These are phyloP conservation scores for Xanthoconium separans DNA, from an alignment of 1,284 basidiomycete genomes.

Conservation along the genomic window DNA sequence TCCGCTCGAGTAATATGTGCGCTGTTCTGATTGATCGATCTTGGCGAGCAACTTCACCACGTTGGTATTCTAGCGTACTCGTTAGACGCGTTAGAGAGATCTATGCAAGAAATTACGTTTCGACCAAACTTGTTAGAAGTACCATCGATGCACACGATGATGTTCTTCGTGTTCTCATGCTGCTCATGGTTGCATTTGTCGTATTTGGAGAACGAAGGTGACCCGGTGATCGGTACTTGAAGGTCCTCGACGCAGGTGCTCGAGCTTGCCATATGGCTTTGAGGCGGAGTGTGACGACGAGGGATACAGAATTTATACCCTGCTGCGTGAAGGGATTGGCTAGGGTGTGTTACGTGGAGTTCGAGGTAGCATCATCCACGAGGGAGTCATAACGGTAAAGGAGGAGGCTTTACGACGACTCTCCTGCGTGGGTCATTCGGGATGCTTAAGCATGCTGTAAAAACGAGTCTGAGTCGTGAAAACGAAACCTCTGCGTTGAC, in stretches of 20 bases:
- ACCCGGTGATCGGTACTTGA: background rate
- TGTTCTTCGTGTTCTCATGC: slow-evolving; percentile 20
- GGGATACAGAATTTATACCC: too few relatives aligned
- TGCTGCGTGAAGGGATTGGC: too few relatives aligned
- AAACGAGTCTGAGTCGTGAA: too few relatives aligned
- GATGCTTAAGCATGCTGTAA: too few relatives aligned
- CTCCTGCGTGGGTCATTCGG: too few relatives aligned
- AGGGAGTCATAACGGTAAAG: too few relatives aligned
- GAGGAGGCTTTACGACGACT: too few relatives aligned
- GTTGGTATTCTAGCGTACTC: slow-evolving; percentile 33
- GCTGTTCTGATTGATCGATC: slow-evolving; percentile 29
- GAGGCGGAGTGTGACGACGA: too few relatives aligned
- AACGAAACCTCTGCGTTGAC: too few relatives aligned
- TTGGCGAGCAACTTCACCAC: slow-evolving; percentile 33
- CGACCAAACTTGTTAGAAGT: slow-evolving; percentile 30
- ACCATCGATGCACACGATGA: slow-evolving; percentile 31
- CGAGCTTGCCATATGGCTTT: background rate
- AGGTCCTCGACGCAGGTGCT: background rate
- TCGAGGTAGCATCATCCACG: too few relatives aligned
- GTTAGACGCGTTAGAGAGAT: slow-evolving; percentile 3
- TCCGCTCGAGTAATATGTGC: slow-evolving; percentile 38
- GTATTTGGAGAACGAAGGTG: slow-evolving; percentile 7
- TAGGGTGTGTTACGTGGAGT: too few relatives aligned
- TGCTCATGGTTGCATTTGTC: slow-evolving; percentile 12
- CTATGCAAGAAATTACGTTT: slow-evolving; percentile 14